Evolutionary conservation across 2,329 filamentous ascomycete genomes (phyloP).

Genomic region (Trichoderma gracile): DNA sequence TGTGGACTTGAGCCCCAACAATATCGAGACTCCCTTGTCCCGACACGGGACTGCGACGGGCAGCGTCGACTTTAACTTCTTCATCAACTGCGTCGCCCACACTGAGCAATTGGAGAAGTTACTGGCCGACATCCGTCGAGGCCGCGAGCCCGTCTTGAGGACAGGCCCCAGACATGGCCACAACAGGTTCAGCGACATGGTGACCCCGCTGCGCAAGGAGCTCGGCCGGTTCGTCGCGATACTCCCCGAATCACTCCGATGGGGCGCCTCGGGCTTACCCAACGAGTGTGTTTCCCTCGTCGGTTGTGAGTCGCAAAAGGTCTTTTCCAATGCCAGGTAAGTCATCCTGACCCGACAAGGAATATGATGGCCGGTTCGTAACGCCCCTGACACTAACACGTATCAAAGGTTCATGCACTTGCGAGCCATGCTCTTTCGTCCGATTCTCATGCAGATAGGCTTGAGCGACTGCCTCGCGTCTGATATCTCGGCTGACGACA

Average conservation of each 20-base stretch:
- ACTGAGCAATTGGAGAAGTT: constrained; percentile 34
- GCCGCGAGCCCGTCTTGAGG: not conserved
- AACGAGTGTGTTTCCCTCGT: not conserved
- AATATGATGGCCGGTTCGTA: not conserved
- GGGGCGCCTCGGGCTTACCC: not conserved
- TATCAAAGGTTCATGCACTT: constrained; percentile 25
- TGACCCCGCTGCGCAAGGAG: not conserved
- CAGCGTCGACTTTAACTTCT: constrained; percentile 28
- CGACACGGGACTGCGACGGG: not conserved
- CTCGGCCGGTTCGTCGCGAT: not conserved
- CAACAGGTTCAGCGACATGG: not conserved
- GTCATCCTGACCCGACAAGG: too few relatives aligned
- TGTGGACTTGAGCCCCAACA: not conserved
- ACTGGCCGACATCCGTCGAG: constrained; percentile 25
- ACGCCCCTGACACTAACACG: not conserved
- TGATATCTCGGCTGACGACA: constrained; percentile 10
- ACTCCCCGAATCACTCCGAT: not conserved
- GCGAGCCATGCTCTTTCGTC: constrained; percentile 28
- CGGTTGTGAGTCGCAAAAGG: not conserved
- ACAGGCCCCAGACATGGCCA: not conserved
- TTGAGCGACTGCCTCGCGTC: constrained; percentile 18
- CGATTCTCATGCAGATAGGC: constrained; percentile 32
- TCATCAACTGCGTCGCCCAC: constrained; percentile 28
- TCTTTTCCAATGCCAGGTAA: constrained; percentile 1
- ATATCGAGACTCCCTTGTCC: not conserved